Percentiles rank a stretch among this genome's conserved stretches.
phyloP scores from a whole-genome alignment of 1,284 basidiomycete genomes.

The Microbotryum scabiosae region DNA sequence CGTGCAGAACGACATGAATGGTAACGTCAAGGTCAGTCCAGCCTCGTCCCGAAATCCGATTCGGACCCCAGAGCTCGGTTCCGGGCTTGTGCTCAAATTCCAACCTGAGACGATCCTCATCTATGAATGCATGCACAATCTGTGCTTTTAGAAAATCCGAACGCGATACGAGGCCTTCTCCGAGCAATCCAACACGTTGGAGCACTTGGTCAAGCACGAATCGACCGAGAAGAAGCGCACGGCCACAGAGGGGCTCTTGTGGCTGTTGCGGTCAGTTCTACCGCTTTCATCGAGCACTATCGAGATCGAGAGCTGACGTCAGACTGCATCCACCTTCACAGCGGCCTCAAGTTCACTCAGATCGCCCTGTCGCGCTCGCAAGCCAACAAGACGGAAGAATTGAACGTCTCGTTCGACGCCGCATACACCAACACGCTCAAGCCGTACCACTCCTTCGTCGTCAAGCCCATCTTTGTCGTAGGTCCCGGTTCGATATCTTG shows the following conservation, averaged over 20 bases:
- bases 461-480: slow-evolving; percentile 74
- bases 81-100: background rate
- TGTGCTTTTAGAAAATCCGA: slow-evolving; percentile 76
- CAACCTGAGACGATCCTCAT: background rate
- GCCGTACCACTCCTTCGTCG: slow-evolving; percentile 78
- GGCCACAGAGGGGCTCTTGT: slow-evolving; percentile 85
- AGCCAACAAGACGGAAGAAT: slow-evolving; percentile 59
- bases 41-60: background rate
- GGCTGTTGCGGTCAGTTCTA: slow-evolving; percentile 66
- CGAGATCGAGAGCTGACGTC: background rate
- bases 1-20: slow-evolving; percentile 80
- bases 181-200: slow-evolving; percentile 63
- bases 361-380: slow-evolving; percentile 68
- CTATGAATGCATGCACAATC: background rate
- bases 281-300: background rate
- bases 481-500: slow-evolving; percentile 40
- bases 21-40: slow-evolving; percentile 73
- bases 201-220: slow-evolving; percentile 77
- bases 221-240: slow-evolving; percentile 71
- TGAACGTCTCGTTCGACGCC: slow-evolving; percentile 66
- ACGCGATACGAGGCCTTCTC: slow-evolving; percentile 63
- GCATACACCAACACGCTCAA: slow-evolving; percentile 77
- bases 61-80: background rate
- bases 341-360: slow-evolving; percentile 86
- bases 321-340: slow-evolving; percentile 27